Evolutionary conservation across 805 yeast genomes (phyloP), one percentile per base, ranked within the genome.

Genomic region (Metschnikowia koreensis): DNA sequence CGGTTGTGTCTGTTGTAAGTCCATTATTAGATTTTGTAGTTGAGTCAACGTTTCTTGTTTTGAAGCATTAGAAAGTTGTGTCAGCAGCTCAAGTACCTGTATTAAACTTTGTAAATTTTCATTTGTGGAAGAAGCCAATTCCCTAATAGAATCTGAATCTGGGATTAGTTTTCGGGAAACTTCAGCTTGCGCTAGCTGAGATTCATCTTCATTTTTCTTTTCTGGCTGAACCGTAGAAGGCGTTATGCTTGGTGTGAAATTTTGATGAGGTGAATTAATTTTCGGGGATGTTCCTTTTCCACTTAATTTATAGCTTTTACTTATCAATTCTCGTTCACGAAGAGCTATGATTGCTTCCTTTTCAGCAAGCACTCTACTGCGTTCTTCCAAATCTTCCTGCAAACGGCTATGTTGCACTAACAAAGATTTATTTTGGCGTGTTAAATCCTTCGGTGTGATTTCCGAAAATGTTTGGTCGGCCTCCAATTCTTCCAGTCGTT

Each of bases 391-490:
- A 34, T 34, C 48, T 10, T 31, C 15, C 16, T 38, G 33, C 1
- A 27, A 17, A 3, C 11, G 36, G 26, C 33, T 34, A 26, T 40
- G 48, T 2, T 39, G 38, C 37, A 40, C 38, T 17, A 47, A 34
- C 27, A 44, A 37, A 7, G 49, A 27, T 44, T 52, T 52, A 17
- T 41, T 48, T 8, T 45, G 40, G 11, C 42, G 36, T 15, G 16
- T 17, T 13, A 17, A 1, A 16, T 28, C 38, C 16, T 31, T 31
- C 9, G n/a, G 26, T 8, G 10, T 27, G 12, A 26, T 17, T 11
- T 26, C 46, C 4, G 46, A 12, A 22, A 36, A 9, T 3, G 31
- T 44, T 1, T 33, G 33, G n/a, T 42, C 43, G 11, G 46, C 47
- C 1, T 38, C 28, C 29, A 26, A 38, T 31, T 42, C 38, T 16